These are phyloP conservation scores for Cladosporium velox DNA, from an alignment of 2,329 filamentous ascomycete genomes.

Conservation along the genomic window DNA sequence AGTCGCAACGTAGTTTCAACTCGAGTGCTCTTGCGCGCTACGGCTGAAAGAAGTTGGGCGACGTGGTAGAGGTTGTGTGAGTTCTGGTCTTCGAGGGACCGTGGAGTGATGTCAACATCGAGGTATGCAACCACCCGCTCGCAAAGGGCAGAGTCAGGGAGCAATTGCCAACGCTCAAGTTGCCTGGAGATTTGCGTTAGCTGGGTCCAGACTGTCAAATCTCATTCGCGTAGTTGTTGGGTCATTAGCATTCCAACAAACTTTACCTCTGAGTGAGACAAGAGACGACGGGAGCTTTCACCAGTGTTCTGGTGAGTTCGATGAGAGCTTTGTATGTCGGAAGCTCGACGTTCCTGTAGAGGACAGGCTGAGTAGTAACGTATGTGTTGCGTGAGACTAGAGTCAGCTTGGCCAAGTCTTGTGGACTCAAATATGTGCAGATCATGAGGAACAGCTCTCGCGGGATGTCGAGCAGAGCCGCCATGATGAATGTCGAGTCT, in stretches of 20 bases:
- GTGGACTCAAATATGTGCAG: slow-evolving; percentile 23
- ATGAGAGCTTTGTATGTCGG: slow-evolving; percentile 21
- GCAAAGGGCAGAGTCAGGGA: not conserved
- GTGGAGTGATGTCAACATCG: not conserved
- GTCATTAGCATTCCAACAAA: not conserved
- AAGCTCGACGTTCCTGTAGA: slow-evolving; percentile 25
- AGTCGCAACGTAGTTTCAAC: not conserved
- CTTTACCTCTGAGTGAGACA: slow-evolving; percentile 19
- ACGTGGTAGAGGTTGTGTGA: slow-evolving; percentile 16
- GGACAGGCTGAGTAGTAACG: slow-evolving; percentile 27
- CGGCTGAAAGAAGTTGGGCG: not conserved
- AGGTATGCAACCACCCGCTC: not conserved
- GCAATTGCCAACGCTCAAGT: not conserved
- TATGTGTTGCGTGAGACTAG: slow-evolving; percentile 27
- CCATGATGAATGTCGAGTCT: slow-evolving; percentile 1
- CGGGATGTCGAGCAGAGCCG: slow-evolving; percentile 26
- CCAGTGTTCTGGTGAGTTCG: slow-evolving; percentile 25
- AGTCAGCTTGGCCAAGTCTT: slow-evolving; percentile 24
- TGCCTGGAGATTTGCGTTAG: not conserved
- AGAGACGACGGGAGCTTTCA: slow-evolving; percentile 25
- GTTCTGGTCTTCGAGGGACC: not conserved
- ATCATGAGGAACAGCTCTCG: slow-evolving; percentile 30
- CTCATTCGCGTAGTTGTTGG: not conserved
- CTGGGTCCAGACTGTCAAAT: not conserved
- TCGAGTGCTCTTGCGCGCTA: not conserved